Conservation (phyloP, 1,284 basidiomycete species). For the Irpex rosettiformis region DNA sequence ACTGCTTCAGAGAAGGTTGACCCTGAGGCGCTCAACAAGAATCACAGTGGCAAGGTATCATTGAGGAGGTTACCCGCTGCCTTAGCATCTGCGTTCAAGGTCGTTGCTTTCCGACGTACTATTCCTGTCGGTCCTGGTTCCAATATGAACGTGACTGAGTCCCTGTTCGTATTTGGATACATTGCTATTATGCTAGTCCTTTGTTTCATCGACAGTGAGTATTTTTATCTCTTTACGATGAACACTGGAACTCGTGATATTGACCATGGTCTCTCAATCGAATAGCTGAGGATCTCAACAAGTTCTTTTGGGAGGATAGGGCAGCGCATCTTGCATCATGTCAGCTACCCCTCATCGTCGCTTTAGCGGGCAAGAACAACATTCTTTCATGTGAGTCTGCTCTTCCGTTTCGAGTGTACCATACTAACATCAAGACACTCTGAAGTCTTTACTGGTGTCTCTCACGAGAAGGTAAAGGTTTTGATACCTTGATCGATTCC, state of each 20-base stretch:
- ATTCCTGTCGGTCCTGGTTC: constrained; percentile 37
- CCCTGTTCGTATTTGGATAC: constrained; percentile 41
- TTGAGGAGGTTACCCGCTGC: constrained; percentile 33
- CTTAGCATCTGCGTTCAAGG: constrained; percentile 36
- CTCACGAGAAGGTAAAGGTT: constrained; percentile 38
- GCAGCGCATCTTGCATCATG: constrained; percentile 38
- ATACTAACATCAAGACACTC: background rate
- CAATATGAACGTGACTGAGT: constrained; percentile 36
- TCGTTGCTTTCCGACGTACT: constrained; percentile 39
- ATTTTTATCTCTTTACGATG: background rate
- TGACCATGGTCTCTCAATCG: background rate
- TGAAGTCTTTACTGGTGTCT: constrained; percentile 40
- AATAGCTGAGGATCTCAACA: constrained; percentile 24
- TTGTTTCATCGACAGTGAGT: constrained; percentile 42
- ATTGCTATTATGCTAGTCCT: constrained; percentile 38
- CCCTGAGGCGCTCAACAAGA: constrained; percentile 19
- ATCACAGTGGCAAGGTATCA: constrained; percentile 23
- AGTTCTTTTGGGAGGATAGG: constrained; percentile 34
- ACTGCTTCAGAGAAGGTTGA: constrained; percentile 20
- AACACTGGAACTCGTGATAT: background rate
- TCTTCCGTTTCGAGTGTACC: constrained; percentile 2
- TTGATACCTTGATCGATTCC: background rate
- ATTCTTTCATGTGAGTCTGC: constrained; percentile 36
- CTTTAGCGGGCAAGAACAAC: constrained; percentile 45
- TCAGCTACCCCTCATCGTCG: constrained; percentile 43